phyloP scores from a whole-genome alignment of 495 filamentous ascomycete genomes.

The Niebla homalea region DNA sequence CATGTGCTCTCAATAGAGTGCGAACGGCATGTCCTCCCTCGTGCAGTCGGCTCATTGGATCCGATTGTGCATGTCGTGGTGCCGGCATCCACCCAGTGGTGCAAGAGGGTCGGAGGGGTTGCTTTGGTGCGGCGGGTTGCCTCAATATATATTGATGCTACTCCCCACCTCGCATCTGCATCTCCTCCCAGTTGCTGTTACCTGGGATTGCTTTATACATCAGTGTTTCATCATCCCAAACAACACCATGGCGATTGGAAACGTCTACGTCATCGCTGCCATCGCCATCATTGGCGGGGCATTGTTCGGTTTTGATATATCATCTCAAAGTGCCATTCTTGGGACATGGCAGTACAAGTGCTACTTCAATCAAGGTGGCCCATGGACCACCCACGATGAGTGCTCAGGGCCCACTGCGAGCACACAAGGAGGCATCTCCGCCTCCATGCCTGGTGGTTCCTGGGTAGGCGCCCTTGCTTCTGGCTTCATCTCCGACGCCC shows the following conservation, averaged over 20 bases:
- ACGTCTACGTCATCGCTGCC: conserved; percentile 62
- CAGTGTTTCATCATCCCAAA: not conserved
- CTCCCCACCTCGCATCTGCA: too few species aligned
- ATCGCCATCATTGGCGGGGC: conserved; percentile 66
- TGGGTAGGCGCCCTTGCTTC: conserved; percentile 54
- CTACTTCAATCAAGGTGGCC: conserved; percentile 19
- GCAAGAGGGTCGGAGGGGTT: too few species aligned
- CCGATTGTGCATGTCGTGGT: too few species aligned
- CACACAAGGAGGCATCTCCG: conserved; percentile 51
- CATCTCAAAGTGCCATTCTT: conserved; percentile 15
- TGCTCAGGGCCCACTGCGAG: conserved; percentile 46
- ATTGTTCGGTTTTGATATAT: conserved; percentile 41
- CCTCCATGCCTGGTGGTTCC: conserved; percentile 64
- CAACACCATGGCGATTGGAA: conserved; percentile 35
- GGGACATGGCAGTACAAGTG: conserved; percentile 18
- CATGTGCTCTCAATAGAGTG: too few species aligned
- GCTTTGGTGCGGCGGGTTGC: too few species aligned
- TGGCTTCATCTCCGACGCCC: conserved; percentile 53
- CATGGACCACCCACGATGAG: conserved; percentile 33
- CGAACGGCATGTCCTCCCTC: too few species aligned
- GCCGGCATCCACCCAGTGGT: too few species aligned
- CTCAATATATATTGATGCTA: too few species aligned
- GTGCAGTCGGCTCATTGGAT: too few species aligned
- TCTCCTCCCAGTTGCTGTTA: too few species aligned
- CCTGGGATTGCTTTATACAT: too few species aligned